Percentiles rank a stretch among this genome's conserved stretches.
Evolutionary conservation across 2,329 filamentous ascomycete species (phyloP).

Genomic region (Talaromyces pinophilus): DNA sequence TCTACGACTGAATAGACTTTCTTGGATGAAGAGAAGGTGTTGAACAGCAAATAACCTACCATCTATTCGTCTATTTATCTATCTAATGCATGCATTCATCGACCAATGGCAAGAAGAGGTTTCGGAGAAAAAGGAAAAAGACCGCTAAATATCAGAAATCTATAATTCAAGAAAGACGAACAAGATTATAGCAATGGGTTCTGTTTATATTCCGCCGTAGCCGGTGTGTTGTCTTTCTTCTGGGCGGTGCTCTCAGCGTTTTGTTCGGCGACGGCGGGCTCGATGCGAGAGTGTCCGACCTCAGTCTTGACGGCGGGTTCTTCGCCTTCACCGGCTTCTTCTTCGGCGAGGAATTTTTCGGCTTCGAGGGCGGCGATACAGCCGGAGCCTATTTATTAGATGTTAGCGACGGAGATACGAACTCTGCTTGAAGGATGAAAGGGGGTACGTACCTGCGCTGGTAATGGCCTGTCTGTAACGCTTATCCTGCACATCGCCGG

Average conservation of each 20-base stretch:
- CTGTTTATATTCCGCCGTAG: conserved; percentile 59
- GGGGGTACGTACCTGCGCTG: conserved; percentile 73
- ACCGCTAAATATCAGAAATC: conserved; percentile 3
- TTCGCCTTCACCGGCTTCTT: conserved; percentile 57
- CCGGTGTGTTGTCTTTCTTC: conserved; percentile 23
- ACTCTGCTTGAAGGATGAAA: neutral
- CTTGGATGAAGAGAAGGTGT: neutral
- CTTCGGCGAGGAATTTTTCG: conserved; percentile 85
- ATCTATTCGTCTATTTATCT: conserved; percentile 17
- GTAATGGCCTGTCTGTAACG: conserved; percentile 96
- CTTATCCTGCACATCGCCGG: conserved; percentile 98
- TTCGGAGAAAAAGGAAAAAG: neutral
- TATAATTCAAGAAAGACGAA: neutral
- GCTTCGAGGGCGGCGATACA: conserved; percentile 95
- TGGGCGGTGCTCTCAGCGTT: conserved; percentile 1
- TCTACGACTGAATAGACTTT: neutral
- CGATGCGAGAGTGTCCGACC: conserved; percentile 49
- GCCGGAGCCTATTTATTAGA: conserved; percentile 64
- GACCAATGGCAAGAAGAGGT: neutral
- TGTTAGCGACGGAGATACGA: neutral
- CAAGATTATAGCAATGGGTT: conserved; percentile 62
- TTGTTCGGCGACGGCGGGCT: conserved; percentile 26
- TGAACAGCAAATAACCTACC: neutral
- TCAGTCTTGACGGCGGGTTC: conserved; percentile 44
- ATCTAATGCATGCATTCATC: conserved; percentile 14